Percentiles rank a stretch among this genome's conserved stretches.
Conservation (phyloP, 2,329 filamentous ascomycete genomes). For the Fusarium secorum region DNA sequence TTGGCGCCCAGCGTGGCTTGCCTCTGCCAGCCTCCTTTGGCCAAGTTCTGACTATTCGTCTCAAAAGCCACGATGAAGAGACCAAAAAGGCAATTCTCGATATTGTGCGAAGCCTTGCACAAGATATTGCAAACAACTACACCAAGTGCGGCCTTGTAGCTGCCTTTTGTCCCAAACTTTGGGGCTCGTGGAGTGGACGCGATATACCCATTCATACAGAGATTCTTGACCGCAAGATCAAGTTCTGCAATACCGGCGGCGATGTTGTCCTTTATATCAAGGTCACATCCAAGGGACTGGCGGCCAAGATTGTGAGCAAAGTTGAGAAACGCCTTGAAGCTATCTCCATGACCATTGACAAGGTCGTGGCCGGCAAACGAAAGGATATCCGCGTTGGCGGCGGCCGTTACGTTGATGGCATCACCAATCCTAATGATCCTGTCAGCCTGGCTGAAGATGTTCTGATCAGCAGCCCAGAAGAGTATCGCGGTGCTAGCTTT, state of each 20-base stretch:
- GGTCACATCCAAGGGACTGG: neutral
- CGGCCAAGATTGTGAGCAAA: neutral
- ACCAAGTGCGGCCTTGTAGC: neutral
- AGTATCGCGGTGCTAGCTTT: neutral
- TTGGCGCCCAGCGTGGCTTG: neutral
- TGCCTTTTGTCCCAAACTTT: neutral
- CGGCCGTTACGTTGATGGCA: neutral
- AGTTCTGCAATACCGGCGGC: neutral
- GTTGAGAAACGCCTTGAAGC: neutral
- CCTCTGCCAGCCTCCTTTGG: neutral
- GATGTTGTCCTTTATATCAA: neutral
- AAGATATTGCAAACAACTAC: neutral
- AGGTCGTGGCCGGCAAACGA: neutral
- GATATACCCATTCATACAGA: neutral
- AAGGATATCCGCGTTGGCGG: neutral
- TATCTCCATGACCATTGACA: neutral
- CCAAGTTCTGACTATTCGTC: neutral
- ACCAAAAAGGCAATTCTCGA: neutral
- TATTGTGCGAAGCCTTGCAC: neutral
- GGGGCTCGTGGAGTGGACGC: neutral
- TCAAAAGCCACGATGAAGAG: neutral
- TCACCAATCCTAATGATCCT: neutral
- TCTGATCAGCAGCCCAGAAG: neutral
- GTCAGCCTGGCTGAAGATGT: neutral
- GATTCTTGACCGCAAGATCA: neutral